Evolutionary conservation across 768 basidiomycete species (phyloP), one percentile per base, ranked within the genome.

Genomic region (Lepiota brunneoincarnata): DNA sequence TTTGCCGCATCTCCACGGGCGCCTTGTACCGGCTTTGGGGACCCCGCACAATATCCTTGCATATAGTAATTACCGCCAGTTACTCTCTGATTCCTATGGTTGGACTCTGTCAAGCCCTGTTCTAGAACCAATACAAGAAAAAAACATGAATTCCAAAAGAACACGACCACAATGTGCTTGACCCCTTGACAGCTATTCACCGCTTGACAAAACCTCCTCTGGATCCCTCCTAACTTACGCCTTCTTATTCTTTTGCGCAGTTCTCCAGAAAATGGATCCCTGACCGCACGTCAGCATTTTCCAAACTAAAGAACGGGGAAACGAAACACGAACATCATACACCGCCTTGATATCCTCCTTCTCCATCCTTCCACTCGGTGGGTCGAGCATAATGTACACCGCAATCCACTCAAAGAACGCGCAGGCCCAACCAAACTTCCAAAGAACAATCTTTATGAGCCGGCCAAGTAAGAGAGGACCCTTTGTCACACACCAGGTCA

Each of bases 361-460:
- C 43, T 57, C 64, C 63, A 75, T 59, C 43, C 59, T 58, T 3
- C 70, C 69, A 42, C 72, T 72, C 4, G 45, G 53, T 1, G 72
- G 70, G 67, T 67, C 69, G 10, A 77, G 60, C 56, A 75, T 39
- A 28, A 75, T 31, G 49, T 75, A 77, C 1, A 70, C 69, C 20
- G 70, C 59, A 4, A 67, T 38, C 74, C 75, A 78, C 59, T 78
- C 75, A 36, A 73, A 69, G 12, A 59, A 51, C 17, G 73, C 72
- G 14, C 72, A 69, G 34, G 64, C 56, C 71, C 73, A 75, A 12
- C 75, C 76, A 58, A 75, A 75, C 75, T 78, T 40, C 20, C 20
- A 43, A 38, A 20, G 4, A 2, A 18, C 20, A 6, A 9, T 2
- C 11, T 26, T 1, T 34, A 26, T 17, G 4, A 41, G 18, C 7